phyloP scores from a whole-genome alignment of 306 rosid genomes.

The Vigna unguiculata region DNA sequence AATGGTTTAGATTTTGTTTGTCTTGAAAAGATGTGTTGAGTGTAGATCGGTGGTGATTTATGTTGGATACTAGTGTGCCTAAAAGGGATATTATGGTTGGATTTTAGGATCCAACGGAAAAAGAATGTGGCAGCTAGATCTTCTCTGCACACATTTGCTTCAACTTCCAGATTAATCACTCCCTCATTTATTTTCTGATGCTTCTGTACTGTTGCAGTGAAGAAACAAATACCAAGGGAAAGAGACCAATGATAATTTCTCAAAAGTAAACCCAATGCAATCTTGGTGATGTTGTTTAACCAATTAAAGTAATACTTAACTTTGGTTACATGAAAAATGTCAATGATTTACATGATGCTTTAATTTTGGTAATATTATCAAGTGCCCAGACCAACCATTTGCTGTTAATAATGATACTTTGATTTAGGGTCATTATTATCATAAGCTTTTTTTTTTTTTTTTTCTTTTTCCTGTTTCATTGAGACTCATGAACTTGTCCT shows the following conservation, averaged over 20 bases:
- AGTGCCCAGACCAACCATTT: constrained; percentile 31
- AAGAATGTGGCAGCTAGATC: constrained; percentile 4
- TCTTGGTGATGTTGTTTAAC: constrained; percentile 14
- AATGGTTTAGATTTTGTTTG: neutral
- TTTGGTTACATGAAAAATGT: constrained; percentile 3
- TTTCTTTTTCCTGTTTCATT: constrained; percentile 1
- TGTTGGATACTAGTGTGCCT: neutral
- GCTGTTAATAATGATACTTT: constrained; percentile 25
- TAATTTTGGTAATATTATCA: constrained; percentile 6
- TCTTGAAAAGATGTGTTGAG: neutral
- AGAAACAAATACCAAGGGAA: neutral
- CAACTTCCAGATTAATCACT: neutral
- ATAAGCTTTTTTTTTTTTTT: neutral
- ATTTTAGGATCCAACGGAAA: constrained; percentile 14
- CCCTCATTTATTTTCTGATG: neutral
- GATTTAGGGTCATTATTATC: constrained; percentile 11
- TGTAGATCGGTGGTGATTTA: neutral
- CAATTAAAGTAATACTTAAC: constrained; percentile 16
- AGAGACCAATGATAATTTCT: constrained; percentile 22
- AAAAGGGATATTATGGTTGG: constrained; percentile 21
- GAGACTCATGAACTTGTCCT: constrained; percentile 23
- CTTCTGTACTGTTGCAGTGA: neutral
- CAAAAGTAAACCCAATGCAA: constrained; percentile 14
- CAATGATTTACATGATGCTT: neutral
- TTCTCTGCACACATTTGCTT: neutral